phyloP scores from a whole-genome alignment of 2,329 filamentous ascomycete genomes.

The Zymoseptoria crescenta region DNA sequence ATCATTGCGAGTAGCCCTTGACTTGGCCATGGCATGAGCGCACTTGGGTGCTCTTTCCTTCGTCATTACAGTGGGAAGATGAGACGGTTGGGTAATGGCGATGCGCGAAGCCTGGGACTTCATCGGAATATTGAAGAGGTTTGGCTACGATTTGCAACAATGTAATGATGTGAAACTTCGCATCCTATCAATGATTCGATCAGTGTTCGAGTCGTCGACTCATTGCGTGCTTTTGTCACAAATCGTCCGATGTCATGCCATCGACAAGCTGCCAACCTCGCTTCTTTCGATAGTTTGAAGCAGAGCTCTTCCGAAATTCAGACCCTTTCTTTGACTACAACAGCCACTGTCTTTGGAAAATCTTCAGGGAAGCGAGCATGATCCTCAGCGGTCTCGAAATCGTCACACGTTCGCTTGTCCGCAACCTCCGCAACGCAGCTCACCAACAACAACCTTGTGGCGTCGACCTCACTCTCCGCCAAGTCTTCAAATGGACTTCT shows the following conservation, averaged over 20 bases:
- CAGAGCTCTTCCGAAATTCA: neutral
- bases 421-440: conserved; percentile 1
- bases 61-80: neutral
- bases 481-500: conserved; percentile 9
- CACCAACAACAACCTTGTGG: conserved; percentile 15
- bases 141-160: no score
- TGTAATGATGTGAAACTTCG: no score
- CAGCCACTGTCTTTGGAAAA: neutral
- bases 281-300: no score
- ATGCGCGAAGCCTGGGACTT: no score
- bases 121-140: no score
- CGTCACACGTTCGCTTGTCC: conserved; percentile 8
- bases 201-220: no score
- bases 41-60: neutral
- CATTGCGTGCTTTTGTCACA: no score
- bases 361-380: neutral
- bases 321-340: neutral
- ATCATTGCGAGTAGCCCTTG: neutral
- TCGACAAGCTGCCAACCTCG: no score
- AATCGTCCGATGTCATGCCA: no score
- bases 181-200: no score
- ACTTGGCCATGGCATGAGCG: neutral
- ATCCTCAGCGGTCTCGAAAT: conserved; percentile 10
- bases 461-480: conserved; percentile 13
- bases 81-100: neutral